Conservation (phyloP, 768 basidiomycete genomes). For the Suillus cothurnatus region DNA sequence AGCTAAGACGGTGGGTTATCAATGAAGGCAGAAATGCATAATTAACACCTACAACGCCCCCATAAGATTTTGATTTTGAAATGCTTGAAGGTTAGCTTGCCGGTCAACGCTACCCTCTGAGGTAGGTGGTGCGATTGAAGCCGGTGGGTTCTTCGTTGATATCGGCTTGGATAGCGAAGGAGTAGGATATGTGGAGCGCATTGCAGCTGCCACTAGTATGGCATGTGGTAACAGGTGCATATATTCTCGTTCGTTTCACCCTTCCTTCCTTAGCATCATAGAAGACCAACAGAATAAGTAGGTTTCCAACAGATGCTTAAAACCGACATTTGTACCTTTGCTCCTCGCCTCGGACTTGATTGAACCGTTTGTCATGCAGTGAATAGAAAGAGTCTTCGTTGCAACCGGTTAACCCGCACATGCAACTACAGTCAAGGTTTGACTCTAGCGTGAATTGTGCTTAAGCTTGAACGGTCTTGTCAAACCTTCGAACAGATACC, state of each 20-base stretch:
- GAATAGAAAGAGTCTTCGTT: too few relatives aligned
- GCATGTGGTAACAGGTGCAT: conserved; percentile 73
- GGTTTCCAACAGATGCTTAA: not conserved
- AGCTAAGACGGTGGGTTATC: conserved; percentile 39
- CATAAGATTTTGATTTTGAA: conserved; percentile 95
- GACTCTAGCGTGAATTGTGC: too few relatives aligned
- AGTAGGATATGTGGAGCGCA: conserved; percentile 64
- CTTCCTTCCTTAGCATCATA: too few relatives aligned
- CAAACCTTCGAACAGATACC: too few relatives aligned
- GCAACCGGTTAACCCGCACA: too few relatives aligned
- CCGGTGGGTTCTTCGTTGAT: not conserved
- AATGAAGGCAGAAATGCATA: not conserved
- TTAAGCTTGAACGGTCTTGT: too few relatives aligned
- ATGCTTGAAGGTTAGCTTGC: conserved; percentile 85
- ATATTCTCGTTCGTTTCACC: too few relatives aligned
- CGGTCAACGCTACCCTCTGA: conserved; percentile 73
- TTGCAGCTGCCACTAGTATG: conserved; percentile 58
- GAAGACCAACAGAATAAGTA: not conserved
- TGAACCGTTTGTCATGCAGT: too few relatives aligned
- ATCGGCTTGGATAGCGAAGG: conserved; percentile 17
- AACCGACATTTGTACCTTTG: not conserved
- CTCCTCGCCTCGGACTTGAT: not conserved
- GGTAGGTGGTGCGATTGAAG: not conserved
- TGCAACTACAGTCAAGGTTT: too few relatives aligned
- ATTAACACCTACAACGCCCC: conserved; percentile 61